Conservation (phyloP, 805 yeast genomes). For the Sugiyamaella valdiviana region DNA sequence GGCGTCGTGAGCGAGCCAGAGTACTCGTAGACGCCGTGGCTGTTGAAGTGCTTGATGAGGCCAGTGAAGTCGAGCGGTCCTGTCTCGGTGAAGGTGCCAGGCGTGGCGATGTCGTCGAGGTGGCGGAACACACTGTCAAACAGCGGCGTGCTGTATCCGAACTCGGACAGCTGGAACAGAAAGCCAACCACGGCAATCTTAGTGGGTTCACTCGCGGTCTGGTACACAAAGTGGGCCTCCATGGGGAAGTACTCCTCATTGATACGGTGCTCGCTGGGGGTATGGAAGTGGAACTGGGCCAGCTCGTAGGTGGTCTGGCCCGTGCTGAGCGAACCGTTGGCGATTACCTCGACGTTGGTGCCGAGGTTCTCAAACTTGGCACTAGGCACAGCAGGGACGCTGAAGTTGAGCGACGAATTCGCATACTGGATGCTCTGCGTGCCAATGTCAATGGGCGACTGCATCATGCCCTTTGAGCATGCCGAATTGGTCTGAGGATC, state of each 20-base stretch:
- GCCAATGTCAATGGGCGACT: slow-evolving; percentile 5
- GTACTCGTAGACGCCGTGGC: not conserved
- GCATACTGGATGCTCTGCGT: not conserved
- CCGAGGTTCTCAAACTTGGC: slow-evolving; percentile 4
- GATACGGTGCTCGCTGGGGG: slow-evolving; percentile 7
- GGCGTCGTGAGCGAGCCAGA: slow-evolving; percentile 6
- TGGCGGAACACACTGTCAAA: not conserved
- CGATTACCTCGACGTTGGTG: not conserved
- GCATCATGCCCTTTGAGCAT: slow-evolving; percentile 3
- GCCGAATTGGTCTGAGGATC: not conserved
- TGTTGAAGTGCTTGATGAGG: not conserved
- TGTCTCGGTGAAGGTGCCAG: not conserved
- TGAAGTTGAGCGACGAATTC: not conserved
- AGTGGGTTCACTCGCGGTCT: not conserved
- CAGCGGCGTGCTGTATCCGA: not conserved
- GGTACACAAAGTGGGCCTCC: slow-evolving; percentile 1
- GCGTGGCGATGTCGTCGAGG: not conserved
- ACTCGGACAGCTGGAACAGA: not conserved
- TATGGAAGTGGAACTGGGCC: slow-evolving; percentile 8
- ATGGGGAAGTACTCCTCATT: slow-evolving; percentile 1
- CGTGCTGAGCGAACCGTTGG: not conserved
- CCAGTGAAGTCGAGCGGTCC: not conserved
- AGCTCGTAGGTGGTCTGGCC: not conserved
- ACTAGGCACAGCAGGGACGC: not conserved
- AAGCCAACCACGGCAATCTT: slow-evolving; percentile 3